These are phyloP conservation scores for Ogataea pilisensis DNA, from an alignment of 805 yeast genomes.

Conservation along the genomic window DNA sequence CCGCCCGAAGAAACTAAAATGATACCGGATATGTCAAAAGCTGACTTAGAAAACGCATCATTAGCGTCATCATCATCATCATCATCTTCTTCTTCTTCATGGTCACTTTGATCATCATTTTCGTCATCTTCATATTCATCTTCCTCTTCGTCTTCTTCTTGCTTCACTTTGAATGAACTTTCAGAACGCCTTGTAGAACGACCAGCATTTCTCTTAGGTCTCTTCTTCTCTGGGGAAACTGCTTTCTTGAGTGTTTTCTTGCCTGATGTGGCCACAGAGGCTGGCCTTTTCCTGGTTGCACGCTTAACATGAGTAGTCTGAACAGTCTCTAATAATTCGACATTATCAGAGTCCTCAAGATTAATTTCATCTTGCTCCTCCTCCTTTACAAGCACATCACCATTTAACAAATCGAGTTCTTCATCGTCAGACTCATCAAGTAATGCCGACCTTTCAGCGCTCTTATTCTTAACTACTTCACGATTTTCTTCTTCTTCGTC, in stretches of 20 bases:
- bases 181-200: not conserved
- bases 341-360: not conserved
- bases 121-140: not conserved
- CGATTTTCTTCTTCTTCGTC: too few species aligned
- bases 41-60: not conserved
- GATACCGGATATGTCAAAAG: slow-evolving; percentile 15
- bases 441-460: too few species aligned
- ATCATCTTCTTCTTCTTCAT: slow-evolving; percentile 13
- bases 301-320: not conserved
- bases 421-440: slow-evolving; percentile 1
- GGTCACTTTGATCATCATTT: slow-evolving; percentile 1
- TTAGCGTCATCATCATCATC: slow-evolving; percentile 3
- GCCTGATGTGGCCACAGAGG: too few species aligned
- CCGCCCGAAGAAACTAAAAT: slow-evolving; percentile 13
- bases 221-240: too few species aligned
- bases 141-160: not conserved
- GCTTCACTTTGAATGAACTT: not conserved
- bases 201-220: not conserved
- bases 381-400: too few species aligned
- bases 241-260: too few species aligned
- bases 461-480: too few species aligned
- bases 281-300: not conserved
- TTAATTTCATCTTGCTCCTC: not conserved
- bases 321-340: not conserved
- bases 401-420: too few species aligned